Evolutionary conservation across 139 green algal species (phyloP), one percentile per base, ranked within the genome.

Genomic region (Diplosphaera chodatii): DNA sequence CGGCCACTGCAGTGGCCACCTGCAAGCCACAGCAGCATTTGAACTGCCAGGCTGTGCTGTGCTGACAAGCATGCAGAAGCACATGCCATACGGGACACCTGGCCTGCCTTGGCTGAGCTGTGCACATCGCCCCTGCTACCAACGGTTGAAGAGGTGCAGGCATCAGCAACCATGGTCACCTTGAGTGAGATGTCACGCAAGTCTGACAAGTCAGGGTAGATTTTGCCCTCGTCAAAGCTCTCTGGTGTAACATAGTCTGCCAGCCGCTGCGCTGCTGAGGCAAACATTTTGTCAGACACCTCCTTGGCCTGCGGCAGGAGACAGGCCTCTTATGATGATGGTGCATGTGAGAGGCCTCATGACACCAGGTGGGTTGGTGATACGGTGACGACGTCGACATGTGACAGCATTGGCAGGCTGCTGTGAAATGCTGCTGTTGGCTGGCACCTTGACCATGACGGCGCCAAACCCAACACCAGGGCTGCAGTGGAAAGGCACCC

Each of bases 191-290:
- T 69, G 21, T 69, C 29, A 1, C 82, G 55, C 64, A 87, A 71
- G 30, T 83, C 62, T 21, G 41, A 72, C 33, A 85, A 56, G 16
- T 79, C 62, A 1, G 82, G 82, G 73, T 87, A 87, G n/a, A 87
- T 63, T 34, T 72, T 72, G 41, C 78, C 81, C 25, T 41, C n/a
- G 10, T 25, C 55, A 37, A 86, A 75, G 41, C 78, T 48, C 65
- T 81, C 79, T 29, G 59, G 32, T 23, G 68, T 64, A 40, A 87
- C 75, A 4, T 25, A 68, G 64, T 72, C 70, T 0, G 74, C 76
- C 63, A 81, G 27, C 25, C 37, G 40, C 69, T 69, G 67, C 32
- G 31, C 41, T 4, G 74, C 73, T 2, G 73, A 70, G 55, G 70
- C 68, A 55, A 83, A 68, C 69, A 83, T 78, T 8, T 55, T 34